phyloP scores from a whole-genome alignment of 2,329 filamentous ascomycete genomes.

The Talaromyces sp. region DNA sequence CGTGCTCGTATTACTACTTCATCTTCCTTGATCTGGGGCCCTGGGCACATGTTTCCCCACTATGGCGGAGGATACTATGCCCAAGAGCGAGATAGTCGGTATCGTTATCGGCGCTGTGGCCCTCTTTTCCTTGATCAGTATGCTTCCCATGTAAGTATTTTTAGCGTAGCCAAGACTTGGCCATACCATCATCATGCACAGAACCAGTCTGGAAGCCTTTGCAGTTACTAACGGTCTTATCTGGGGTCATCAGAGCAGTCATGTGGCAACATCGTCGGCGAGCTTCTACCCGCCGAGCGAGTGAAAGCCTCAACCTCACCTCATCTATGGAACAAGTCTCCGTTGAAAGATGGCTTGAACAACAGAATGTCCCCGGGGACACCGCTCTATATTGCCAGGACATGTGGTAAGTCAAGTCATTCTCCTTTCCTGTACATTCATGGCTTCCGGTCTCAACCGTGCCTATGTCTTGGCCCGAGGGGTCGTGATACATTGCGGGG shows the following conservation, averaged over 20 bases:
- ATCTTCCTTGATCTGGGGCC: slow-evolving; percentile 5
- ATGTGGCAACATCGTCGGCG: slow-evolving; percentile 28
- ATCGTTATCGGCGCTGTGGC: slow-evolving; percentile 34
- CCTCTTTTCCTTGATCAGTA: slow-evolving; percentile 32
- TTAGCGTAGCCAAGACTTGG: slow-evolving; percentile 15
- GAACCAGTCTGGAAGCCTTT: slow-evolving; percentile 17
- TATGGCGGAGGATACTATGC: slow-evolving; percentile 26
- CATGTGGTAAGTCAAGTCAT: not conserved
- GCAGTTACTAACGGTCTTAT: not conserved
- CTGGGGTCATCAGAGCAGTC: slow-evolving; percentile 19
- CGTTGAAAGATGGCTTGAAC: not conserved
- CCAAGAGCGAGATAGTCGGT: slow-evolving; percentile 29
- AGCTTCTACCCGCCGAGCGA: slow-evolving; percentile 12
- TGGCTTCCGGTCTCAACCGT: not conserved
- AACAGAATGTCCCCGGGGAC: not conserved
- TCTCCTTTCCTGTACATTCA: not conserved
- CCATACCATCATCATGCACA: slow-evolving; percentile 17
- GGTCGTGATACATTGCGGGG: slow-evolving; percentile 18
- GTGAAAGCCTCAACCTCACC: not conserved
- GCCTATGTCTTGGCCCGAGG: not conserved
- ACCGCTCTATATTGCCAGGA: not conserved
- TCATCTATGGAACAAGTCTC: not conserved
- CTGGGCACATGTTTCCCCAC: slow-evolving; percentile 15
- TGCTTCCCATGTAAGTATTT: slow-evolving; percentile 34
- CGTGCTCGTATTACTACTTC: slow-evolving; percentile 15